A percentile compares a stretch with the other conserved stretches of the same genome.
Conservation (phyloP, 1,139 yeast genomes). For the Zygosaccharomyces sapae region DNA sequence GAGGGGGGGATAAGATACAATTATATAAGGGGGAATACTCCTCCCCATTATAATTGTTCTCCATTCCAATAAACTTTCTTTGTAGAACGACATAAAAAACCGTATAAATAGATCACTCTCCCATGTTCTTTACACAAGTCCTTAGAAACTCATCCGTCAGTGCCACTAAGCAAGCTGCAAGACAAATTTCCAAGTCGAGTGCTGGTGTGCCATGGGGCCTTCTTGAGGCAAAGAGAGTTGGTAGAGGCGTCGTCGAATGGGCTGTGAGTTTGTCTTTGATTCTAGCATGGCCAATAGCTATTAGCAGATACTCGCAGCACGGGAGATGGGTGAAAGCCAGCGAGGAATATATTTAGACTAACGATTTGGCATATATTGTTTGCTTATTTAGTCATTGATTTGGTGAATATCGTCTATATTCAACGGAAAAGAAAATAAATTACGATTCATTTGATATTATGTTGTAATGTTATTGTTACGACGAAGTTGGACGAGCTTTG, state of each 20-base stretch:
- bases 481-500: constrained; percentile 53
- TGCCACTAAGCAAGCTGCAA: constrained; percentile 10
- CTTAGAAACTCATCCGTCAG: constrained; percentile 18
- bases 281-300: constrained; percentile 31
- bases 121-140: constrained; percentile 17
- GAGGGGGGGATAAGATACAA: no score
- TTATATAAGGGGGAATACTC: no score
- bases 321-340: not conserved
- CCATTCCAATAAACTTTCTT: no score
- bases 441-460: no score
- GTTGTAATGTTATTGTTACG: no score
- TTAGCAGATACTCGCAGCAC: constrained; percentile 11
- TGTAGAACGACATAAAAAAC: not conserved
- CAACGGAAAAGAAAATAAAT: no score
- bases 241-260: constrained; percentile 21
- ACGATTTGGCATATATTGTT: no score
- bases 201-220: constrained; percentile 24
- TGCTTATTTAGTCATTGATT: no score
- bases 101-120: not conserved
- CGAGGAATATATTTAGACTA: not conserved
- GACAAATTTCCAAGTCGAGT: constrained; percentile 15
- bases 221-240: constrained; percentile 25
- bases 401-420: no score
- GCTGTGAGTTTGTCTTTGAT: constrained; percentile 18
- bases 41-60: no score